Conservation (phyloP, 768 basidiomycete genomes). For the Tricholoma terreum region DNA sequence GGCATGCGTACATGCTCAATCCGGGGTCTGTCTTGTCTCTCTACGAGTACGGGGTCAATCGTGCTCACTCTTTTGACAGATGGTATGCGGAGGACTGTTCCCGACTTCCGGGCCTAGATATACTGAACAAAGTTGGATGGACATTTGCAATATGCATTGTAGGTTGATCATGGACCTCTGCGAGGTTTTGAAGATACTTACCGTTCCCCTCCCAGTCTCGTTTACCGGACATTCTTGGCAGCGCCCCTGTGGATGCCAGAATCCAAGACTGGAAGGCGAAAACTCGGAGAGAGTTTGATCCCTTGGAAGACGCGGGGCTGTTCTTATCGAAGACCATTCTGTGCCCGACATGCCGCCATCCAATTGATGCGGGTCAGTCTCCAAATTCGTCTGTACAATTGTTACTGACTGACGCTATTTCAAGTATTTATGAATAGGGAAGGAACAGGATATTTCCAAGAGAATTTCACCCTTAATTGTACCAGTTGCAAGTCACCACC, state of each 20-base stretch:
- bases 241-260: not conserved
- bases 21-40: slow-evolving; percentile 6
- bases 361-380: slow-evolving; percentile 16
- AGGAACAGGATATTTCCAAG: slow-evolving; percentile 12
- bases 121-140: not conserved
- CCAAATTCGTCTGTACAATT: not conserved
- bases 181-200: not conserved
- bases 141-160: not conserved
- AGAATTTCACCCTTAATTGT: slow-evolving; percentile 7
- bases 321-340: slow-evolving; percentile 9
- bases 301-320: slow-evolving; percentile 9
- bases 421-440: not conserved
- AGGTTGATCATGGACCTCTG: not conserved
- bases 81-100: slow-evolving; percentile 13
- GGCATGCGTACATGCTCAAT: slow-evolving; percentile 17
- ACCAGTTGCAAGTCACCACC: not conserved
- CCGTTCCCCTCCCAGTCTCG: not conserved
- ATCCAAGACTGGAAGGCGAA: not conserved
- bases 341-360: slow-evolving; percentile 19
- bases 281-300: slow-evolving; percentile 9
- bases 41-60: not conserved
- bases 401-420: not conserved
- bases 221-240: not conserved
- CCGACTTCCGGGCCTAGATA: slow-evolving; percentile 1
- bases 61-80: not conserved